Percentiles rank a stretch among this genome's conserved stretches.
phyloP scores from a whole-genome alignment of 805 yeast species.

The Kodamaea kakaduensis region DNA sequence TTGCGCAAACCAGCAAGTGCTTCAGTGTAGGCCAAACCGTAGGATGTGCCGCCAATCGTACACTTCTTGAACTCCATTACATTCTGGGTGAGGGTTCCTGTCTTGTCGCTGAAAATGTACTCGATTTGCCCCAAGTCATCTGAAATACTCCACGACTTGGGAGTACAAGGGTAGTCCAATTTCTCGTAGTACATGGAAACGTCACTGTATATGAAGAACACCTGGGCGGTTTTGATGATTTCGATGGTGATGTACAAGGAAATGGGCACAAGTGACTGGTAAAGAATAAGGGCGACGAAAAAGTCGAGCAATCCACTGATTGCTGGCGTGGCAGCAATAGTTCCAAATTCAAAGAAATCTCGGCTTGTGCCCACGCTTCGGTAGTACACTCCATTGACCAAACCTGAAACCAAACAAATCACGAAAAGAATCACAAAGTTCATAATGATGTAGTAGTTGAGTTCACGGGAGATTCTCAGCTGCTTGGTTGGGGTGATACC shows the following conservation, averaged over 20 bases:
- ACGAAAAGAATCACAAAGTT: slow-evolving; percentile 61
- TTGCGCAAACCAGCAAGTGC: slow-evolving; percentile 70
- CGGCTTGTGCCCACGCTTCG: slow-evolving; percentile 42
- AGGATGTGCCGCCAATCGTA: slow-evolving; percentile 60
- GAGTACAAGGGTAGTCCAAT: slow-evolving; percentile 72
- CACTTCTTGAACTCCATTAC: slow-evolving; percentile 81
- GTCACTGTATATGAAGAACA: slow-evolving; percentile 70
- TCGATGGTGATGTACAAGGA: slow-evolving; percentile 77
- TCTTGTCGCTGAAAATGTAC: slow-evolving; percentile 76
- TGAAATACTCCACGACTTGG: slow-evolving; percentile 79
- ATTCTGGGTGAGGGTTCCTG: slow-evolving; percentile 81
- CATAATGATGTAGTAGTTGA: slow-evolving; percentile 61
- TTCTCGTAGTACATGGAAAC: slow-evolving; percentile 62
- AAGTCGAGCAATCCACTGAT: slow-evolving; percentile 64
- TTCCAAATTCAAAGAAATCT: slow-evolving; percentile 55
- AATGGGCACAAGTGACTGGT: slow-evolving; percentile 76
- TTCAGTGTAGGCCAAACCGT: slow-evolving; percentile 76
- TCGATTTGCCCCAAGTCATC: slow-evolving; percentile 85
- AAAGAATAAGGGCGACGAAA: slow-evolving; percentile 67
- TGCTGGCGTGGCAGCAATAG: slow-evolving; percentile 57
- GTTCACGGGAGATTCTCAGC: slow-evolving; percentile 59
- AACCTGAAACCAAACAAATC: slow-evolving; percentile 64
- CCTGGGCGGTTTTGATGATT: slow-evolving; percentile 73
- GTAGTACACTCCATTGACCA: slow-evolving; percentile 66
- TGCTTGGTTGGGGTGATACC: slow-evolving; percentile 75